Evolutionary conservation across 1,284 basidiomycete genomes (phyloP).

Genomic region (Agroathelia rolfsii): DNA sequence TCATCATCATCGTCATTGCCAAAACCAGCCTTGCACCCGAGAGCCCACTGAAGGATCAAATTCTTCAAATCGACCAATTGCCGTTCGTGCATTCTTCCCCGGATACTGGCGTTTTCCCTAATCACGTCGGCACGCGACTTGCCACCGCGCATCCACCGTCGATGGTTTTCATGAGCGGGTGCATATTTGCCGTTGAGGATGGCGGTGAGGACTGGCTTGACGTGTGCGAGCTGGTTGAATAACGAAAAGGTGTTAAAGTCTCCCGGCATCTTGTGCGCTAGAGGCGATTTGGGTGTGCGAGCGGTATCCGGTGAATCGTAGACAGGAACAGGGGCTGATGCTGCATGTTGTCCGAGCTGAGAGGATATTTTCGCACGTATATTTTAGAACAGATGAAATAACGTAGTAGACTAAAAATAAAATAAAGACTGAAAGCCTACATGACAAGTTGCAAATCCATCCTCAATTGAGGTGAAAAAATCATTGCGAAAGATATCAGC

Average conservation of each 20-base stretch:
- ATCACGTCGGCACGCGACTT: slow-evolving; percentile 32
- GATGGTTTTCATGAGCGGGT: slow-evolving; percentile 39
- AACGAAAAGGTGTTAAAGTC: slow-evolving; percentile 39
- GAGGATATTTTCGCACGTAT: too few species aligned
- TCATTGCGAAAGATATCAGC: slow-evolving; percentile 31
- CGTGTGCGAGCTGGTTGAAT: slow-evolving; percentile 51
- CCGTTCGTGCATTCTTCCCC: slow-evolving; percentile 41
- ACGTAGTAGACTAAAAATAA: too few species aligned
- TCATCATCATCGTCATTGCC: too few species aligned
- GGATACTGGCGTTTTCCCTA: slow-evolving; percentile 33
- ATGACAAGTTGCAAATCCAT: slow-evolving; percentile 48
- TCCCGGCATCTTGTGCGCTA: slow-evolving; percentile 26
- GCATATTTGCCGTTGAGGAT: slow-evolving; percentile 45
- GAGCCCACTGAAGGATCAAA: slow-evolving; percentile 43
- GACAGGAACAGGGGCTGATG: too few species aligned
- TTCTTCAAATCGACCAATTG: slow-evolving; percentile 39
- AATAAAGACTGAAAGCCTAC: slow-evolving; percentile 22
- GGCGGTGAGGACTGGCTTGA: slow-evolving; percentile 49
- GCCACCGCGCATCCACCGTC: slow-evolving; percentile 49
- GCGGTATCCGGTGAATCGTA: too few species aligned
- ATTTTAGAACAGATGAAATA: too few species aligned
- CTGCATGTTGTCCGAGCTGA: too few species aligned
- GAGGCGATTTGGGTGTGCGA: slow-evolving; percentile 26
- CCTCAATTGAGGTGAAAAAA: slow-evolving; percentile 48
- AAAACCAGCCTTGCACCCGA: slow-evolving; percentile 28